phyloP scores from a whole-genome alignment of 352 stramenopile genomes.

The Pythium inflatum region DNA sequence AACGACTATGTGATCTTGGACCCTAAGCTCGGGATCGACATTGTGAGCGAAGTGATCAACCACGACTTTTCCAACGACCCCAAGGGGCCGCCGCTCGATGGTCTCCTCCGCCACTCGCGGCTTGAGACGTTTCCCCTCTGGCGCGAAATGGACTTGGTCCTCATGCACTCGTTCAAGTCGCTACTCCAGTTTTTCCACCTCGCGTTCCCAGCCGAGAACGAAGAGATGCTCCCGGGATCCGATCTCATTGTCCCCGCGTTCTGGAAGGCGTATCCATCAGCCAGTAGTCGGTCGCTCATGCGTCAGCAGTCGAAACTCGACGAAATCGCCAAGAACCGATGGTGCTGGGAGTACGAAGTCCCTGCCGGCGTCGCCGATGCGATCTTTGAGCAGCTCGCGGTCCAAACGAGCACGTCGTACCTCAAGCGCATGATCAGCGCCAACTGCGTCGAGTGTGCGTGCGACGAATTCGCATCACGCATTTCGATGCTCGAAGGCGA shows the following conservation, averaged over 20 bases:
- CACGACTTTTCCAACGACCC: conserved; percentile 18
- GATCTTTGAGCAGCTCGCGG: conserved; percentile 38
- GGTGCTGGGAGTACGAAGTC: conserved; percentile 41
- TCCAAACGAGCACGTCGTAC: conserved; percentile 32
- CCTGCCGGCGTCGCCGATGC: conserved; percentile 29
- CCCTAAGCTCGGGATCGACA: conserved; percentile 37
- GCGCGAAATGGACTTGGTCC: conserved; percentile 32
- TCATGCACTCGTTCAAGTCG: conserved; percentile 36
- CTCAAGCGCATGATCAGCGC: conserved; percentile 7
- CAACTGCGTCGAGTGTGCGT: conserved; percentile 16
- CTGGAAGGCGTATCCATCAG: conserved; percentile 8
- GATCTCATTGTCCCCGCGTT: conserved; percentile 26
- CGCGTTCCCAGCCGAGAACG: conserved; percentile 27
- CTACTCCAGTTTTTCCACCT: conserved; percentile 38
- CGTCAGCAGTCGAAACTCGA: conserved; percentile 1
- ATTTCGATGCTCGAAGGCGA: background rate
- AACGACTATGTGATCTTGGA: conserved; percentile 20
- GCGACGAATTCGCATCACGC: conserved; percentile 16
- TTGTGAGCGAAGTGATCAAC: conserved; percentile 25
- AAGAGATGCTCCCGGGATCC: conserved; percentile 17
- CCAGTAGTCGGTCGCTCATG: background rate
- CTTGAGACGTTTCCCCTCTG: conserved; percentile 13
- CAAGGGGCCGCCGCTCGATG: background rate
- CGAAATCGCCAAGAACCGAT: background rate
- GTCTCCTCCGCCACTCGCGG: background rate